Conservation (phyloP, 352 stramenopile genomes). For the Pythium guiyangense region DNA sequence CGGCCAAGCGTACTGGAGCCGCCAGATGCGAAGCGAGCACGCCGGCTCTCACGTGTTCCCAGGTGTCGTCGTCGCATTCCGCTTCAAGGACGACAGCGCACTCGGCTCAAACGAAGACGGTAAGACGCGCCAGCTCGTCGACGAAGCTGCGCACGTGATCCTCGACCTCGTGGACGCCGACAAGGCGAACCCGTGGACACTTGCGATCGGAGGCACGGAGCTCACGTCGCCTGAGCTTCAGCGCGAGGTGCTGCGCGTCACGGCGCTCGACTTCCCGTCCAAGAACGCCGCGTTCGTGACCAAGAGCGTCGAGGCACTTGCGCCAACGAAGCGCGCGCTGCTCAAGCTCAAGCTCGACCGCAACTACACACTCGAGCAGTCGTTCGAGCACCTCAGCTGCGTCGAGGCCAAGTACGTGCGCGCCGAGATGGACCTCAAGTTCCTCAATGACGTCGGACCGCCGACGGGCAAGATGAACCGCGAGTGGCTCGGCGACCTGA, state of each 20-base stretch:
- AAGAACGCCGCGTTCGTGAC: background rate
- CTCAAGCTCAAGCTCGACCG: conserved; percentile 38
- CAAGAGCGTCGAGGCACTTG: conserved; percentile 25
- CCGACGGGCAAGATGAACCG: conserved; percentile 82
- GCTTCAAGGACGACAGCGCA: background rate
- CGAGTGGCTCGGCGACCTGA: conserved; percentile 87
- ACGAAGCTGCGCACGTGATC: conserved; percentile 4
- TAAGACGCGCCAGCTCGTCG: background rate
- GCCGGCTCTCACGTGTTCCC: no score
- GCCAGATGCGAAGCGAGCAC: no score
- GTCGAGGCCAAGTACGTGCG: conserved; percentile 52
- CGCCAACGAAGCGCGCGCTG: conserved; percentile 38
- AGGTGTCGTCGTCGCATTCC: no score
- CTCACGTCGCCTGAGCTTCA: background rate
- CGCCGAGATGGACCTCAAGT: conserved; percentile 74
- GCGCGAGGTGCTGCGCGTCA: background rate
- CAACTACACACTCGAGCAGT: conserved; percentile 58
- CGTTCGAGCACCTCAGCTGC: conserved; percentile 51
- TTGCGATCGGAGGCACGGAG: conserved; percentile 24
- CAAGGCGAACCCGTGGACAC: conserved; percentile 16
- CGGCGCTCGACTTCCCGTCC: no score
- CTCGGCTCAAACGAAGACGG: no score
- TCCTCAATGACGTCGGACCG: conserved; percentile 63
- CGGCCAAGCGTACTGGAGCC: no score
- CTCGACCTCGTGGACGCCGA: conserved; percentile 26